These are phyloP conservation scores for Rhizomucor pusillus DNA, from an alignment of 371 early-diverging fungal species.

Conservation along the genomic window DNA sequence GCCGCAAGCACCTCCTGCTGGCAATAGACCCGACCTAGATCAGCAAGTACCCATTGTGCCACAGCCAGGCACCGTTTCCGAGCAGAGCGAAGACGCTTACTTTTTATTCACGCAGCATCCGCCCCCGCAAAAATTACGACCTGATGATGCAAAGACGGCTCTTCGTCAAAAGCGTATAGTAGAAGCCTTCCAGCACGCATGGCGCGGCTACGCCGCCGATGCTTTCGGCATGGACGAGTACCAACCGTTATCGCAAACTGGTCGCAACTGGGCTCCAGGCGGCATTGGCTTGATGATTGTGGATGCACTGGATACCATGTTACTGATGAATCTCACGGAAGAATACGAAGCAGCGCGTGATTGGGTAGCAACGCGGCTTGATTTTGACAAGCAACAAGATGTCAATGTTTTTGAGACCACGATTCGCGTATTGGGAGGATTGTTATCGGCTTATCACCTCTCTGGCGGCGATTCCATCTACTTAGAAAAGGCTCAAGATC, in stretches of 20 bases:
- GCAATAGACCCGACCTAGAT: too few species aligned
- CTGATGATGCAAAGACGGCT: slow-evolving; percentile 17
- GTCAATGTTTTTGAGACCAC: slow-evolving; percentile 93
- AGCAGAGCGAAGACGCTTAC: slow-evolving; percentile 1
- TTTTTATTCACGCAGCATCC: slow-evolving; percentile 30
- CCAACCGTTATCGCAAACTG: slow-evolving; percentile 62
- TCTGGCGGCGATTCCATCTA: slow-evolving; percentile 63
- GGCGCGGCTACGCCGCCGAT: slow-evolving; percentile 75
- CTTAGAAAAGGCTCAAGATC: slow-evolving; percentile 72
- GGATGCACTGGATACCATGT: slow-evolving; percentile 84
- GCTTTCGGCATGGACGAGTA: slow-evolving; percentile 88
- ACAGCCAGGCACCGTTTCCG: slow-evolving; percentile 1
- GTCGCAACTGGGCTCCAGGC: slow-evolving; percentile 49
- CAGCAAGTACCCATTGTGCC: too few species aligned
- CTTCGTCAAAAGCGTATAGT: slow-evolving; percentile 50
- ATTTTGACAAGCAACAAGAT: slow-evolving; percentile 67
- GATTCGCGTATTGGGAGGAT: slow-evolving; percentile 90
- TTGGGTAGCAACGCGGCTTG: slow-evolving; percentile 58
- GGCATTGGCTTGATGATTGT: slow-evolving; percentile 80
- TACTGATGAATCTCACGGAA: slow-evolving; percentile 73
- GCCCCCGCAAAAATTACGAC: slow-evolving; percentile 14
- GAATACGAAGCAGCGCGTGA: slow-evolving; percentile 71
- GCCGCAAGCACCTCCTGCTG: too few species aligned
- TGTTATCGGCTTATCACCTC: slow-evolving; percentile 80
- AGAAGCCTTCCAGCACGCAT: slow-evolving; percentile 66